Evolutionary conservation across 2,329 filamentous ascomycete genomes (phyloP).

Genomic region (Botrytis hyacinthi): DNA sequence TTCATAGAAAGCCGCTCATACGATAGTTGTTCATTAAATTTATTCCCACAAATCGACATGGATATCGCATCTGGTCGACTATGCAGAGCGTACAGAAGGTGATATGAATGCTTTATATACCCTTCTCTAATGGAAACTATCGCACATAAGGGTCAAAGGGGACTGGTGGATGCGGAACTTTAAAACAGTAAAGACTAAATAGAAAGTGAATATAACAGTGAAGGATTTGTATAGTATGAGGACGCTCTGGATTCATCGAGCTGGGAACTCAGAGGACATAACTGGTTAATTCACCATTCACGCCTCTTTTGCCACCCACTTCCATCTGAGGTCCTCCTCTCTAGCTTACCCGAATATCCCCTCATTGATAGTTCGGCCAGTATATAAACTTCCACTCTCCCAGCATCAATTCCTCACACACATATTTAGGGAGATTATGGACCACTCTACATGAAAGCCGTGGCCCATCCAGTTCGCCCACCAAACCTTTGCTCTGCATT

Average conservation of each 20-base stretch:
- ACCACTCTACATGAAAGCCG: not conserved
- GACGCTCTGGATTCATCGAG: not conserved
- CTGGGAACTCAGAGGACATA: accelerated
- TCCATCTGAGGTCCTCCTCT: no score
- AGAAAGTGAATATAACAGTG: not conserved
- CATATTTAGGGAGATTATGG: accelerated
- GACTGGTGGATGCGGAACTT: no score
- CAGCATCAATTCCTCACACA: not conserved
- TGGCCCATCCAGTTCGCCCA: not conserved
- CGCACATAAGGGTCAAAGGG: no score
- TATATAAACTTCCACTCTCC: not conserved
- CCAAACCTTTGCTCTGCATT: not conserved
- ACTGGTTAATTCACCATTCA: not conserved
- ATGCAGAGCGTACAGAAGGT: not conserved
- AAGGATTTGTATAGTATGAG: not conserved
- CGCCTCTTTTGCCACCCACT: not conserved
- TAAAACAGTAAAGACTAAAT: no score
- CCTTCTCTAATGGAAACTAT: no score
- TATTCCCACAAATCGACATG: no score
- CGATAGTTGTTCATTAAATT: accelerated
- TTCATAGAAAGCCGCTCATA: not conserved
- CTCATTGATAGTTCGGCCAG: not conserved
- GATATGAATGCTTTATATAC: not conserved
- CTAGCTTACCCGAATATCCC: not conserved
- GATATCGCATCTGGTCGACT: no score